These are phyloP conservation scores for Lichina pygmaea DNA, from an alignment of 495 filamentous ascomycete genomes.

Conservation along the genomic window DNA sequence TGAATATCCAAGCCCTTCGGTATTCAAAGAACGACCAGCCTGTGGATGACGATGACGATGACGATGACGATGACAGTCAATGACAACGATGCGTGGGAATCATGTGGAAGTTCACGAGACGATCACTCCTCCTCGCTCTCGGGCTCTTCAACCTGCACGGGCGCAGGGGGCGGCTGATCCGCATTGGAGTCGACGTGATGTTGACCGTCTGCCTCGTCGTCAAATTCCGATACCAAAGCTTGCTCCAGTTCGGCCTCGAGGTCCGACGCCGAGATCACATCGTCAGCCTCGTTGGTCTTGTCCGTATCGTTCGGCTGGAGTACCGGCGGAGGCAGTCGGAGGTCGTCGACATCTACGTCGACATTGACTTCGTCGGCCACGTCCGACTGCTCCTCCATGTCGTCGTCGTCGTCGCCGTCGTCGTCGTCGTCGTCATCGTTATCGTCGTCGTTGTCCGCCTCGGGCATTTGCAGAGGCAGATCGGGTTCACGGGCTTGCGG, in stretches of 20 bases:
- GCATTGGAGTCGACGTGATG: background rate
- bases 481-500: background rate
- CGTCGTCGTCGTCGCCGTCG: background rate
- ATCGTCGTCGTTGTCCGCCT: background rate
- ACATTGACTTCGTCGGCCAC: background rate
- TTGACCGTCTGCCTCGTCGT: slow-evolving; percentile 1
- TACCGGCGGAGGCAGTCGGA: slow-evolving; percentile 1
- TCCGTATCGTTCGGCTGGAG: background rate
- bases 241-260: slow-evolving; percentile 4
- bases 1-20: no score
- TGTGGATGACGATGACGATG: no score
- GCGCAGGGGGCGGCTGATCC: background rate
- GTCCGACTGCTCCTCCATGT: background rate
- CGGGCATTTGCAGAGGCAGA: background rate
- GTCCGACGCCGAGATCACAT: background rate
- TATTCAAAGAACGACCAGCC: no score
- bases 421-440: background rate
- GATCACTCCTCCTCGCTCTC: slow-evolving; percentile 3
- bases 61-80: no score
- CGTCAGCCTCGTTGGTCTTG: slow-evolving; percentile 1
- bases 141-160: background rate
- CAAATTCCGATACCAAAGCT: background rate
- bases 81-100: no score
- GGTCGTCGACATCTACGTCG: slow-evolving; percentile 2
- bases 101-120: no score